These are phyloP conservation scores for Nemania sp. DNA, from an alignment of 2,329 filamentous ascomycete genomes.

Conservation along the genomic window DNA sequence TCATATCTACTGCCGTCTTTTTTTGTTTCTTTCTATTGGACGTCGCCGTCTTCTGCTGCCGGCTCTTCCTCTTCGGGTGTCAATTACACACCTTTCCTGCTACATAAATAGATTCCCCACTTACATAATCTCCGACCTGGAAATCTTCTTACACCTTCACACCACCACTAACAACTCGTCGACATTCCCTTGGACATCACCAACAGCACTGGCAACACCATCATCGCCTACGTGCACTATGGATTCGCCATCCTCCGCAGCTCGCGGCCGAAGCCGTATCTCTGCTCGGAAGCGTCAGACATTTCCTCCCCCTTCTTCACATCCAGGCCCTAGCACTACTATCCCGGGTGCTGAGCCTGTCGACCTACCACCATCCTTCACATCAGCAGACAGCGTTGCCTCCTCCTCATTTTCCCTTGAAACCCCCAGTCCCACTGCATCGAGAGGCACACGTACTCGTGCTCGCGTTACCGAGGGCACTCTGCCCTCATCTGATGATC, in stretches of 20 bases:
- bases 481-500: conserved; percentile 58
- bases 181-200: conserved; percentile 15
- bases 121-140: conserved; percentile 52
- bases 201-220: neutral
- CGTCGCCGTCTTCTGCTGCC: conserved; percentile 23
- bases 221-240: conserved; percentile 35
- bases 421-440: conserved; percentile 49
- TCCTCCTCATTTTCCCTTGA: conserved; percentile 47
- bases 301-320: conserved; percentile 42
- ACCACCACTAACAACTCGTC: conserved; percentile 37
- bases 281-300: conserved; percentile 48
- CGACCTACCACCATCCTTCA: conserved; percentile 39
- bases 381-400: conserved; percentile 40
- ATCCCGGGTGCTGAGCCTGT: conserved; percentile 26
- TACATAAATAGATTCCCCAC: conserved; percentile 45
- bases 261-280: conserved; percentile 46
- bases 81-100: conserved; percentile 34
- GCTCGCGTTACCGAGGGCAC: conserved; percentile 57
- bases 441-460: conserved; percentile 58
- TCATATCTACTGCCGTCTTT: neutral
- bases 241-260: conserved; percentile 46
- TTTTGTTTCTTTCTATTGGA: conserved; percentile 25
- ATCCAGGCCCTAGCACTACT: conserved; percentile 35
- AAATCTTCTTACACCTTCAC: conserved; percentile 45
- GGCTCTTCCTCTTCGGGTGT: conserved; percentile 23